phyloP scores from a whole-genome alignment of 768 basidiomycete species.

The Mycena polygramma region DNA sequence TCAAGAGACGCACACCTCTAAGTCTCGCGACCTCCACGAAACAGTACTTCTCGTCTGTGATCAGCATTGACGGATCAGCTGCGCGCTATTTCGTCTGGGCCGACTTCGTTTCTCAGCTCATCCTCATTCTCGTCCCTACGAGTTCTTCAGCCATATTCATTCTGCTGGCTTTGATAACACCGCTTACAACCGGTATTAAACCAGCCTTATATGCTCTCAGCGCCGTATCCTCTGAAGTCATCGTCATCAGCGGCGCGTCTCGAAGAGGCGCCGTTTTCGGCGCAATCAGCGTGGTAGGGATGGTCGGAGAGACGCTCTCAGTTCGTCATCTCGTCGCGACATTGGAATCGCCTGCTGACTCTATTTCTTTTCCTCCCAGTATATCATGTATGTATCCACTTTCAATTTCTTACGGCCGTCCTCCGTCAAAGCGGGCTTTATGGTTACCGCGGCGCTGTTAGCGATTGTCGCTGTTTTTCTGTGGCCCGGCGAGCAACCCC shows the following conservation, averaged over 20 bases:
- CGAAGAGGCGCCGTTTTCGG: conserved; percentile 31
- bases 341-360: background rate
- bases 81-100: conserved; percentile 25
- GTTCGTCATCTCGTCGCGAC: conserved; percentile 1
- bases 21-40: conserved; percentile 32
- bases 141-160: conserved; percentile 24
- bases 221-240: conserved; percentile 26
- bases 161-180: conserved; percentile 22
- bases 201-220: conserved; percentile 32
- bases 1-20: conserved; percentile 32
- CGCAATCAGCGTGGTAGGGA: conserved; percentile 27
- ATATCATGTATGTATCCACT: conserved; percentile 30
- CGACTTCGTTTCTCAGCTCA: conserved; percentile 26
- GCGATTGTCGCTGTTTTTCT: conserved; percentile 28
- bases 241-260: conserved; percentile 5
- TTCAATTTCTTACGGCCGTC: conserved; percentile 18
- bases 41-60: conserved; percentile 32
- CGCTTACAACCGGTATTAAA: conserved; percentile 32
- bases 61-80: conserved; percentile 27
- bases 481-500: conserved; percentile 22
- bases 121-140: conserved; percentile 26
- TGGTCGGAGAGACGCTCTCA: conserved; percentile 34
- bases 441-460: conserved; percentile 33
- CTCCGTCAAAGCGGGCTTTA: conserved; percentile 29
- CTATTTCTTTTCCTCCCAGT: conserved; percentile 11